Evolutionary conservation across 805 yeast genomes (phyloP), one percentile per base, ranked within the genome.

Genomic region (Cyberlindnera mississippiensis): DNA sequence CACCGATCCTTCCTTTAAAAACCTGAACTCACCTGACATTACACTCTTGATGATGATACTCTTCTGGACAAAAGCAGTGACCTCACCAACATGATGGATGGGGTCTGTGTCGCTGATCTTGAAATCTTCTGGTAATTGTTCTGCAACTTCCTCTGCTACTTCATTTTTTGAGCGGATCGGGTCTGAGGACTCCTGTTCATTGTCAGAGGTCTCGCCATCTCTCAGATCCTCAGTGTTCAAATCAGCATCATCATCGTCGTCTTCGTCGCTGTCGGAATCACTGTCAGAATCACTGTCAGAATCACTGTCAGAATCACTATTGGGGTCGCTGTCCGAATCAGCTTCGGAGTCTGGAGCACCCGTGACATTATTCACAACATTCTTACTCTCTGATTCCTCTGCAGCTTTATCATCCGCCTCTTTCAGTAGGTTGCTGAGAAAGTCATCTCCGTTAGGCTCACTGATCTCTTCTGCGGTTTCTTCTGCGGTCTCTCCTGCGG

Each of bases 151-250:
- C 40, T 86, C 88, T 0, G 64, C 50, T 2, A 81, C 62, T 56
- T 91, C 98, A 57, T 91, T 83, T 45, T 80, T 82, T 2, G 97
- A 88, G 24, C 68, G 61, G 17, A 91, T 85, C 1, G 96, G 95
- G 0, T 36, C 52, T n/a, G 42, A 53, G 17, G 56, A 57, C 6
- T 50, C 55, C 28, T 44, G 48, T 13, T 46, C 56, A 17, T 49
- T 49, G 16, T 44, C 43, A 5, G 44, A 49, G 4, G 14, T 18
- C 13, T 41, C 48, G 3, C 26, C 48, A 24, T 36, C 44, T 7
- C 9, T 28, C 14, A 35, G 47, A 13, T 28, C 44, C 10, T 44
- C 42, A 4, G 41, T 38, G 17, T 29, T 34, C 4, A 14, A 39
- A 16, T 28, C 38, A 3, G 27, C 49, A 11, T 34, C 41, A 4